A percentile compares a stretch with the other conserved stretches of the same genome.
These are phyloP conservation scores for Xylariaceae sp. DNA, from an alignment of 2,329 filamentous ascomycete genomes.

Conservation along the genomic window DNA sequence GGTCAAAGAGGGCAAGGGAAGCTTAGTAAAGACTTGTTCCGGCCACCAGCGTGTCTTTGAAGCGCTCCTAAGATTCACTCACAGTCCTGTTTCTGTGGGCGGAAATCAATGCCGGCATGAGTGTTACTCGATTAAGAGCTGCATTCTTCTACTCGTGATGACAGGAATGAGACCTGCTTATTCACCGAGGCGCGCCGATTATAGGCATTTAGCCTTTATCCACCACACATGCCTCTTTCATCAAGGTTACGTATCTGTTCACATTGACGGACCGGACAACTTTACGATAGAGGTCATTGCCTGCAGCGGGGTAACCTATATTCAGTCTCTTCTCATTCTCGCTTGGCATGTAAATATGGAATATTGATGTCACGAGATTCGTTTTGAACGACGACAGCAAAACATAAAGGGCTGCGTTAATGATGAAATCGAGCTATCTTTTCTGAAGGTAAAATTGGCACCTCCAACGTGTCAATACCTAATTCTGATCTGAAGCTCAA, in stretches of 20 bases:
- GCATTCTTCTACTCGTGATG: not conserved
- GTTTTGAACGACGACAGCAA: not conserved
- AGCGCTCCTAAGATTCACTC: not conserved
- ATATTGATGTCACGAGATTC: not conserved
- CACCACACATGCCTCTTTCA: not conserved
- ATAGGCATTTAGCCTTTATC: not conserved
- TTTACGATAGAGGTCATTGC: not conserved
- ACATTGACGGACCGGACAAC: not conserved
- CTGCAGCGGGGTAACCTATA: not conserved
- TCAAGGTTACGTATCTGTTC: no score
- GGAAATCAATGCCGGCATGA: not conserved
- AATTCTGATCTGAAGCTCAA: not conserved
- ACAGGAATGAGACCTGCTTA: not conserved
- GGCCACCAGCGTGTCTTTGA: not conserved
- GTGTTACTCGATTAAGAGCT: not conserved
- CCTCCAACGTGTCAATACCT: not conserved
- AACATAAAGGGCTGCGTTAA: not conserved
- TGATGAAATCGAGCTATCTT: not conserved
- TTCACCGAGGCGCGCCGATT: not conserved
- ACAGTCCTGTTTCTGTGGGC: not conserved
- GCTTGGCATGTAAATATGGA: not conserved
- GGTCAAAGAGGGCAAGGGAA: not conserved
- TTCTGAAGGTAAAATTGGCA: not conserved
- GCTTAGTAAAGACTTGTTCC: not conserved
- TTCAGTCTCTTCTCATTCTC: not conserved